Evolutionary conservation across 345 rosid species (phyloP), one percentile per base, ranked within the genome.

Genomic region (Salix dunnii): DNA sequence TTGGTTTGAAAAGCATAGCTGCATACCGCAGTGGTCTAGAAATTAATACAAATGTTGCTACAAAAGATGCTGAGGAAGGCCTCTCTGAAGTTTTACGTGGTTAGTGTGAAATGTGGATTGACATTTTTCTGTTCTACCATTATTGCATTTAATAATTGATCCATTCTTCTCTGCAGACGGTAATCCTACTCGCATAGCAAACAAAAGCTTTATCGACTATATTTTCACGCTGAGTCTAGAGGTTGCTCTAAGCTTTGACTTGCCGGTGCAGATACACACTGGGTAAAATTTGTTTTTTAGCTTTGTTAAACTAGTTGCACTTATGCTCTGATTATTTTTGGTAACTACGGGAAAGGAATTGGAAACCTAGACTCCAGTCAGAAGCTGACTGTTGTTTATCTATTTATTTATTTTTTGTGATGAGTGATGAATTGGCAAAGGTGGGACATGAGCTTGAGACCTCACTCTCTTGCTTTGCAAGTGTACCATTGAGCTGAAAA

Each of bases 251-350:
- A 63, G 66, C 73, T 84, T 84, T 72, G 89, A 90, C 90, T 80
- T 96, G 87, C 98, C 99, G 40, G 70, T 96, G 78, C 98, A 96
- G 83, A 91, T 96, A 88, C 98, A 96, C 86, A 91, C 98, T 46
- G 99, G 98, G 99, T 96, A 91, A 87, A 68, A 40, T 30, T 33
- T 42, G 75, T 79, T 25, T 51, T 73, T 71, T 73, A 9, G 21
- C 49, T 38, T 42, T 76, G 48, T 74, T 68, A 40, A 40, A 68
- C 71, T 66, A 76, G 48, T 77, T n/a, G 14, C 23, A 16, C 2
- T 74, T 71, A 53, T 60, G 61, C 72, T 66, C 25, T 74, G 64
- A 36, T 48, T 67, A 61, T 78, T 61, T 31, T 25, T 67, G 16
- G 14, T 33, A 77, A 67, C 10, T 70, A 27, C 27, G 72, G 36